Base-by-base conservation (phyloP, 1,284 basidiomycete species). In the Tilletia walkeri region DNA sequence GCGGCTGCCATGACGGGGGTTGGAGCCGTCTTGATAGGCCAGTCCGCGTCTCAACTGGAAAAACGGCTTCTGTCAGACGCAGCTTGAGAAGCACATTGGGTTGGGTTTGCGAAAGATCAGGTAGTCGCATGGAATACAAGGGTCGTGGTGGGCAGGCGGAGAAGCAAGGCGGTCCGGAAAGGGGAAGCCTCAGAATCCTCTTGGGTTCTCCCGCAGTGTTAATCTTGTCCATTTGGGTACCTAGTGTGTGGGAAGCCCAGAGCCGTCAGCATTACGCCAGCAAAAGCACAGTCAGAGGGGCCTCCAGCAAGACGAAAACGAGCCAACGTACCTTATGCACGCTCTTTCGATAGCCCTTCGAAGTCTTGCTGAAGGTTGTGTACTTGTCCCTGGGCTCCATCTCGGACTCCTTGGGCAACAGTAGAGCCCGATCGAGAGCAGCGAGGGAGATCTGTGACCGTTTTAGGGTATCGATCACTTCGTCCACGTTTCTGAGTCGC, bases 301-400 rank as follows among this genome's bases (percentile, higher is more conserved):
- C 24, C 24, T 2, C 24, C 24, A 30, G 24, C 36, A 34, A 30
- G 56, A 20, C 65, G 9, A 24, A 30, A 41, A 50, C 16, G 65
- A 20, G 38, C 2, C 14, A 4, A 72, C 74, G 50, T 20, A 96
- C 92, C 84, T 96, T 96, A 86, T 99, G 95, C 59, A 97, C 92
- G 24, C 92, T 91, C 84, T 99, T 99, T 66, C 95, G 87, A 85
- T 95, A 99, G 10, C 76, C 76, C 30, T 71, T 69, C 18, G 74
- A 74, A 47, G 86, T 86, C 67, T 88, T 89, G 68, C 88, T 90
- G 85, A 95, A 99, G 20, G 92, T 89, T 0, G 95, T 97, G 86
- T 98, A 99, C 85, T 99, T 99, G 86, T 99, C 95, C 85, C 88
- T 88, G 1, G 93, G 86, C 16, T 86, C 87, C 93, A 95, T 95